Evolutionary conservation across 2,329 filamentous ascomycete species (phyloP).

Genomic region (Lasiodiplodia citricola): DNA sequence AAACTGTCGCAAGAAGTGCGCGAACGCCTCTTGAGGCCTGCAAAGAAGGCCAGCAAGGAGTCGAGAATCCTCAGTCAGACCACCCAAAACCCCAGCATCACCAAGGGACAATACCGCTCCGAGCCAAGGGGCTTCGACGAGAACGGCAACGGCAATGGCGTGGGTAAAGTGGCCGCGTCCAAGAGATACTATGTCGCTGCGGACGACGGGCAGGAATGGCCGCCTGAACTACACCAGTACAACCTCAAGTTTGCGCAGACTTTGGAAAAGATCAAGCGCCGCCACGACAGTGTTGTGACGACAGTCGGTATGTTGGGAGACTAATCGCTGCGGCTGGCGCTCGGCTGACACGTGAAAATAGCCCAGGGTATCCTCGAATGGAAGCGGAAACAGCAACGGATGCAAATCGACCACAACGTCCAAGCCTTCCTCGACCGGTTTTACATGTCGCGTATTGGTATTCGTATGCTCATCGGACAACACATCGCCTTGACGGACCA

Average conservation of each 20-base stretch:
- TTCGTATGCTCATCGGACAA: constrained; percentile 98
- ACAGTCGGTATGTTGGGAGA: constrained; percentile 65
- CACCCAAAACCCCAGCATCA: constrained; percentile 88
- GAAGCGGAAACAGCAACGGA: constrained; percentile 92
- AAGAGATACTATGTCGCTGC: constrained; percentile 90
- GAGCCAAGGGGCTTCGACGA: constrained; percentile 42
- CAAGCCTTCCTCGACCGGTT: constrained; percentile 98
- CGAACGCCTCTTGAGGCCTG: constrained; percentile 75
- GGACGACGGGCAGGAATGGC: constrained; percentile 88
- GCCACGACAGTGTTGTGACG: constrained; percentile 96
- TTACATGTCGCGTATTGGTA: constrained; percentile 99
- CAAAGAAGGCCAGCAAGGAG: constrained; percentile 62
- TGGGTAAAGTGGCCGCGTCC: constrained; percentile 53
- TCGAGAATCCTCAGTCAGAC: constrained; percentile 77
- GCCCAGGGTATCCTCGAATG: constrained; percentile 98
- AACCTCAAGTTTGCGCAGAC: constrained; percentile 89
- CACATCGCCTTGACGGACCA: constrained; percentile 97
- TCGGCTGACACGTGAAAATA: constrained; percentile 25
- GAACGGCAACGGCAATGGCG: constrained; percentile 55
- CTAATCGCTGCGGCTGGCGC: neutral
- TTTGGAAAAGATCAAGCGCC: constrained; percentile 90
- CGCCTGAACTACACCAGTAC: constrained; percentile 90
- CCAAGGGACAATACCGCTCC: constrained; percentile 77
- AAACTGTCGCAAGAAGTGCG: constrained; percentile 75
- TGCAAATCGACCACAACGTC: constrained; percentile 98